Evolutionary conservation across 257 asterid species (phyloP), one percentile per base, ranked within the genome.

Genomic region (Eucommia ulmoides): DNA sequence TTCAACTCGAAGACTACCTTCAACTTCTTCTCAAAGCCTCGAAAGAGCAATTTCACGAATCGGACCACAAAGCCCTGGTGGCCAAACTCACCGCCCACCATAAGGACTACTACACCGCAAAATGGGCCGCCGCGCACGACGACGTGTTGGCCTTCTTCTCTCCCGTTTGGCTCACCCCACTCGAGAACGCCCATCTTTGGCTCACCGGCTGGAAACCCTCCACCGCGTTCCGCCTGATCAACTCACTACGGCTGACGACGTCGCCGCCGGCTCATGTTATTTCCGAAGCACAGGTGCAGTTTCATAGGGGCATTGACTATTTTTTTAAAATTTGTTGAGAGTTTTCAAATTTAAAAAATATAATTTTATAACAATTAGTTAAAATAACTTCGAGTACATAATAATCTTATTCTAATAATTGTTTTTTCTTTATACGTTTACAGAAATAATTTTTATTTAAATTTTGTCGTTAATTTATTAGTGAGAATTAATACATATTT

Each of bases 201-300:
- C 9, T 74, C 63, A 84, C 95, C 3, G 93, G 82, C 0, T 82
- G 93, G 91, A 81, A 74, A 67, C 95, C 95, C 0, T 78, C 89
- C 0, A 59, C 58, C 54, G 66, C 62, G 7, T 77, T 84, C 14
- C 72, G 75, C 1, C 61, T 84, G 12, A 24, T 79, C 0, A 77
- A 74, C 23, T 51, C 76, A 2, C 50, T 74, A 0, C 51, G 55
- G 23, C 41, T 5, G 41, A 48, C 26, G 12, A 22, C 8, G 17
- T 52, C 50, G 1, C 33, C 22, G 5, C 45, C 33, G 0, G 38
- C 51, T 1, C 50, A 45, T 2, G 24, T 61, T 8, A 7, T 69
- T 56, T 44, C 50, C 7, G 80, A 63, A n/a, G n/a, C n/a, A n/a
- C n/a, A n/a, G n/a, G n/a, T n/a, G n/a, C n/a, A n/a, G n/a, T n/a